Evolutionary conservation across 2,329 filamentous ascomycete genomes (phyloP), one percentile per base, ranked within the genome.

Genomic region (Hyphodiscus sp.): DNA sequence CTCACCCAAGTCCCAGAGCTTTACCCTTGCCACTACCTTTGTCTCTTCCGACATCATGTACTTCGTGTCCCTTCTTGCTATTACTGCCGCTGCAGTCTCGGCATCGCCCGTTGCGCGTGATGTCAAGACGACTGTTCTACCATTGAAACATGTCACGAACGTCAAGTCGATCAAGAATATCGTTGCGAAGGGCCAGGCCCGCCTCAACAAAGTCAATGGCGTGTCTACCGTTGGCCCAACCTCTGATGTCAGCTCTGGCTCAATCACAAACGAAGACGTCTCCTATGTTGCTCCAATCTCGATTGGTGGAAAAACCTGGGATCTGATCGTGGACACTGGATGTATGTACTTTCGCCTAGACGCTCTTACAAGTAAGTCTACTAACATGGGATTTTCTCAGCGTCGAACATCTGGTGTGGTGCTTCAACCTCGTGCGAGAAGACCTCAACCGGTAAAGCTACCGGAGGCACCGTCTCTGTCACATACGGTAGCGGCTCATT

Each of bases 311-410:
- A 61, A 45, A 10, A 56, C 60, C 23, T 65, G 58, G 52, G 41
- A 64, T 33, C 58, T 67, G 47, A 65, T 67, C 41, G 63, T 67
- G 19, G 63, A 67, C 56, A 67, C 64, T 56, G 64, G 63, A 46
- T 67, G 64, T 65, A 59, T 26, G 58, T 58, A 15, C 13, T 43
- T 42, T 45, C 15, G 45, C 20, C 38, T 20, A 29, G 19, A 45
- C 13, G 19, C 11, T 44, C 38, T 26, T 48, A 6, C 41, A 54
- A 46, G 13, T 8, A 26, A 16, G 11, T 49, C 38, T 41, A 41
- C 49, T 58, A 47, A 60, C 42, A 44, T 43, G 41, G 23, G 44
- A 49, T 49, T 23, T 51, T 53, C 51, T 51, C 10, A 66, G 63
- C 63, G 46, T 63, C 63, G 41, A 64, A 63, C 58, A 65, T 50